Evolutionary conservation across 2,329 filamentous ascomycete genomes (phyloP).

Genomic region (Xenoacremonium recifei): DNA sequence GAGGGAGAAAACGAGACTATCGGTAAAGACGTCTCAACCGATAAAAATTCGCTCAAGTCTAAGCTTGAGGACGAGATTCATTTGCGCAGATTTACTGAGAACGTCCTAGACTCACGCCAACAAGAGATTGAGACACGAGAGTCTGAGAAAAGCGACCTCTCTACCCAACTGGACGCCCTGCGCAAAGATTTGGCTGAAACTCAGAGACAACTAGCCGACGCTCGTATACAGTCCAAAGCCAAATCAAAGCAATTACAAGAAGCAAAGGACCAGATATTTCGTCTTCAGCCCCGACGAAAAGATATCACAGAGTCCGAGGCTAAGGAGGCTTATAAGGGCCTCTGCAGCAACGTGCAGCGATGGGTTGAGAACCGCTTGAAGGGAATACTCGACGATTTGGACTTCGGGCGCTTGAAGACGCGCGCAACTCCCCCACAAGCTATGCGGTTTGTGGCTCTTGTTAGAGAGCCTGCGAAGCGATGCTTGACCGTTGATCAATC

Average conservation of each 20-base stretch:
- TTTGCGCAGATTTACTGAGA: conserved; percentile 35
- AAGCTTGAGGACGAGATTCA: conserved; percentile 30
- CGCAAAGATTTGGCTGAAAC: conserved; percentile 29
- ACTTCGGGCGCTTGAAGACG: conserved; percentile 22
- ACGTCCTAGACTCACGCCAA: conserved; percentile 36
- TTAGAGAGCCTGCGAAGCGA: conserved; percentile 34
- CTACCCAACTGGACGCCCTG: conserved; percentile 27
- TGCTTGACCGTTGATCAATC: conserved; percentile 29
- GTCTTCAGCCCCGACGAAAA: conserved; percentile 30
- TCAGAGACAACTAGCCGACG: conserved; percentile 30
- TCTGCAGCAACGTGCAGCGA: conserved; percentile 33
- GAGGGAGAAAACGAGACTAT: conserved; percentile 5
- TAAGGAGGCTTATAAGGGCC: conserved; percentile 30
- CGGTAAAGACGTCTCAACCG: conserved; percentile 10
- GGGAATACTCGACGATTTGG: conserved; percentile 31
- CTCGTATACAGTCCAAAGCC: conserved; percentile 24
- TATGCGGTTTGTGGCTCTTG: conserved; percentile 30
- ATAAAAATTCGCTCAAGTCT: conserved; percentile 19
- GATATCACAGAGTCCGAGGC: conserved; percentile 37
- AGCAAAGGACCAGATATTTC: conserved; percentile 31
- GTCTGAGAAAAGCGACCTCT: conserved; percentile 26
- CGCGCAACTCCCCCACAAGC: conserved; percentile 26
- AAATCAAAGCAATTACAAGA: conserved; percentile 29
- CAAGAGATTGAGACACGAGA: conserved; percentile 33
- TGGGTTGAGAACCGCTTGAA: conserved; percentile 36